Evolutionary conservation across 108 stramenopile genomes (phyloP).

Genomic region (Fragilaria crotonensis): DNA sequence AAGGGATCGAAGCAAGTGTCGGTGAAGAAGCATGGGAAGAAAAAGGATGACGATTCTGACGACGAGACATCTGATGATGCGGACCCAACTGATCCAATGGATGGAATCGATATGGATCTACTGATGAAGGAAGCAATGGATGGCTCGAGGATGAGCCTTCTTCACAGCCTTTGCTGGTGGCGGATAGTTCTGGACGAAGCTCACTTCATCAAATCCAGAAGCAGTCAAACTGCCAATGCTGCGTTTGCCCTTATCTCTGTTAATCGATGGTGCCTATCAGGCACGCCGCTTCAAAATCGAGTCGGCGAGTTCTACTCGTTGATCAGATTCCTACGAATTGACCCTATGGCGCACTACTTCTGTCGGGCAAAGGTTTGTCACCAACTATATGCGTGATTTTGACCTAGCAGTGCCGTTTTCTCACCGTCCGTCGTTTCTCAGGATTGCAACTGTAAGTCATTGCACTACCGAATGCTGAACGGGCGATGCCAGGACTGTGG

Average conservation of each 20-base stretch:
- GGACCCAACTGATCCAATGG: slow-evolving; percentile 18
- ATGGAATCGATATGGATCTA: slow-evolving; percentile 30
- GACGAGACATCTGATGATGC: slow-evolving; percentile 24
- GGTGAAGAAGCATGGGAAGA: slow-evolving; percentile 23
- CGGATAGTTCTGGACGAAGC: slow-evolving; percentile 91
- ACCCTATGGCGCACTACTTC: slow-evolving; percentile 97
- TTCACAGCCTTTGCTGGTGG: slow-evolving; percentile 91
- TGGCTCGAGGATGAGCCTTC: slow-evolving; percentile 61
- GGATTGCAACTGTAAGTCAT: slow-evolving; percentile 88
- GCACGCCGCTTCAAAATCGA: slow-evolving; percentile 97
- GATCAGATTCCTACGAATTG: slow-evolving; percentile 90
- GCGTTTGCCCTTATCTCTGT: slow-evolving; percentile 88
- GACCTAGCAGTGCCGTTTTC: neutral
- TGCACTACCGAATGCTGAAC: slow-evolving; percentile 88
- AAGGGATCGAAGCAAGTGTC: slow-evolving; percentile 7
- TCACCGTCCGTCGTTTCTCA: slow-evolving; percentile 10
- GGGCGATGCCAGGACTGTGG: slow-evolving; percentile 87
- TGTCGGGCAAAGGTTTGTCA: slow-evolving; percentile 45
- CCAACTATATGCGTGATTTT: neutral
- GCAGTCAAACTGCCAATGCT: slow-evolving; percentile 91
- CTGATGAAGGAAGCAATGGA: slow-evolving; percentile 66
- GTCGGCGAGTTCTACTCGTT: slow-evolving; percentile 97
- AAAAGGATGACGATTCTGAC: slow-evolving; percentile 28
- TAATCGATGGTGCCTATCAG: slow-evolving; percentile 91
- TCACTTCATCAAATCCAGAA: slow-evolving; percentile 87